Base-by-base conservation (phyloP, 1,139 yeast genomes). In the Blastobotrys illinoisensis region DNA sequence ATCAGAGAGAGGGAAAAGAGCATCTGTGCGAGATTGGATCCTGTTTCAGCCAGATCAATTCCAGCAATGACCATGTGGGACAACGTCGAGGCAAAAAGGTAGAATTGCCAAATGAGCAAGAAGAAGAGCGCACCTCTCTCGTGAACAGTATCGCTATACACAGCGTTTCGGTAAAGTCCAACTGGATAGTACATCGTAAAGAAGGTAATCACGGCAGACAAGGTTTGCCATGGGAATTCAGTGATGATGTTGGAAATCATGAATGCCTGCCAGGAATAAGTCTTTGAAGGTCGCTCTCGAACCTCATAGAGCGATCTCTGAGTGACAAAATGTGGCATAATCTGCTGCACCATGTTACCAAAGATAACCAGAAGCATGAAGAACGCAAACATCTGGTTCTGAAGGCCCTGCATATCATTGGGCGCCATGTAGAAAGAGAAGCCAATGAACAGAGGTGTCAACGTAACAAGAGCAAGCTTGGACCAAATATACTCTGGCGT, bases 281-380 rank as follows among this genome's bases (percentile, higher is more conserved):
- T 83, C 73, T 74, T 81, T 58, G 81, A 84, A 11, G 96, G 96
- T 46, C 95, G 81, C 71, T 90, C 97, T 68, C 96, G 82, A n/a
- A 85, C 91, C 68, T 88, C 96, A 67, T 88, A 90, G 49, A 90
- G 74, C 62, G 83, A 83, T 72, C 97, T 82, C 70, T 86, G 95
- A 49, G 73, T 70, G 50, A 85, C 84, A 67, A 78, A 88, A 55
- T 79, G 74, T 47, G 96, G 95, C 65, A 88, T 74, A 74, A 83
- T 80, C 70, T 88, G 96, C 69, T 88, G 86, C 54, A 83, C 68
- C 59, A 86, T 65, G 47, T 88, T 83, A 59, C 79, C 79, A 71
- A 85, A 78, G 51, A 83, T 76, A 62, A 82, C 78, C 56, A 81
- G 69, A 61, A 83, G 77, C 88, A 86, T 83, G 74, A 87, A 86